Percentiles rank a stretch among this genome's conserved stretches.
Conservation (phyloP, 2,329 filamentous ascomycete genomes). For the Pseudogymnoascus sp. region DNA sequence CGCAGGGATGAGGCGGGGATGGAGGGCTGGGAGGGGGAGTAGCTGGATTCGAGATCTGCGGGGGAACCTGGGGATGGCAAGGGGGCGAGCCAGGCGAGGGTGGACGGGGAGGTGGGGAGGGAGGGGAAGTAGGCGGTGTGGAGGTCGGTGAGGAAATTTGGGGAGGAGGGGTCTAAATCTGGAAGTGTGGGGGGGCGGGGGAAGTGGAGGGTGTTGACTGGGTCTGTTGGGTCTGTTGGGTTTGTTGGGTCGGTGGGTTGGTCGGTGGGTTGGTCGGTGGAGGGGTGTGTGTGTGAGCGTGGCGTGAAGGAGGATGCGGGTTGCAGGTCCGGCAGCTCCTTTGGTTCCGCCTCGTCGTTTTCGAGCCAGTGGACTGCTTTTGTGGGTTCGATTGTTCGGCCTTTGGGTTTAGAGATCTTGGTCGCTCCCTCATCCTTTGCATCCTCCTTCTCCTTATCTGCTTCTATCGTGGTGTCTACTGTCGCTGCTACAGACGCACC, state of each 20-base stretch:
- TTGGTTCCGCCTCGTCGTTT: not conserved
- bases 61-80: slow-evolving; percentile 54
- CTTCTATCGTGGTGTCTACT: too few species aligned
- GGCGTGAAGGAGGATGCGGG: not conserved
- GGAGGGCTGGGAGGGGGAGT: slow-evolving; percentile 66
- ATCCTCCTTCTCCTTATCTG: not conserved
- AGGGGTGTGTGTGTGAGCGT: not conserved
- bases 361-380: not conserved
- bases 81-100: slow-evolving; percentile 83
- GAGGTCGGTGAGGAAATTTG: slow-evolving; percentile 73
- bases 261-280: not conserved
- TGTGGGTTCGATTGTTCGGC: not conserved
- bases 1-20: slow-evolving; percentile 71
- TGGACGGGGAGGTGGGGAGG: slow-evolving; percentile 73
- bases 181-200: slow-evolving; percentile 42
- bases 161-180: slow-evolving; percentile 74
- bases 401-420: slow-evolving; percentile 5
- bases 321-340: not conserved
- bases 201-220: slow-evolving; percentile 35
- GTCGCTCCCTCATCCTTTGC: not conserved
- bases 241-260: not conserved
- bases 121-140: slow-evolving; percentile 91
- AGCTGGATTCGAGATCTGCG: slow-evolving; percentile 63
- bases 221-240: slow-evolving; percentile 31
- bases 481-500: too few species aligned